Evolutionary conservation across 371 early-diverging fungal species (phyloP).

Genomic region (Batrachochytrium dendrobatidis): DNA sequence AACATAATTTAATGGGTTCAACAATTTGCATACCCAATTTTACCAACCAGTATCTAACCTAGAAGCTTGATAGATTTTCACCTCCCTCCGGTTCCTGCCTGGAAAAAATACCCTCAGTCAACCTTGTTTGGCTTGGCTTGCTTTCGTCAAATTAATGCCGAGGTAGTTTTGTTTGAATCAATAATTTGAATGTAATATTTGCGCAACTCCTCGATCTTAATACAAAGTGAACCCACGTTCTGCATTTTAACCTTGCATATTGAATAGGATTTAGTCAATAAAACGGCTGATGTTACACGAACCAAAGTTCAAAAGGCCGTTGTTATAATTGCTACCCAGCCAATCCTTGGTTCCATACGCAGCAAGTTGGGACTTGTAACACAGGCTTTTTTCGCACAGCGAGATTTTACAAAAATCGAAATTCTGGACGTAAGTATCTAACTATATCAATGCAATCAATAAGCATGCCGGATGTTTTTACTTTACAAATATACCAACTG

Average conservation of each 20-base stretch:
- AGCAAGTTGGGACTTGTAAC: slow-evolving; percentile 70
- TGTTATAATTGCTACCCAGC: slow-evolving; percentile 53
- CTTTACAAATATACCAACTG: not conserved
- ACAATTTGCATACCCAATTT: too few relatives aligned
- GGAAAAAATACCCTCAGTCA: slow-evolving; percentile 43
- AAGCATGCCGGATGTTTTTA: not conserved
- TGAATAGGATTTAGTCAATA: slow-evolving; percentile 54
- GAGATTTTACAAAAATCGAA: slow-evolving; percentile 68
- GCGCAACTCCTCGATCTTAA: not conserved
- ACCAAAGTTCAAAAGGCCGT: slow-evolving; percentile 79
- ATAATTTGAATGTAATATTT: not conserved
- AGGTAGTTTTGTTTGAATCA: slow-evolving; percentile 23
- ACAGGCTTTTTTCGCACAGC: slow-evolving; percentile 70
- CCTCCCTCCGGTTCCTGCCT: slow-evolving; percentile 64
- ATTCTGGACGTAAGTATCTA: slow-evolving; percentile 53
- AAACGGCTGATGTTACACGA: slow-evolving; percentile 70
- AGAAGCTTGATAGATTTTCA: slow-evolving; percentile 51
- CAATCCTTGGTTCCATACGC: slow-evolving; percentile 49
- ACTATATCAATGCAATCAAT: not conserved
- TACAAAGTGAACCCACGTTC: not conserved
- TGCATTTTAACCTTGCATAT: not conserved
- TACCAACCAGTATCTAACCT: too few relatives aligned
- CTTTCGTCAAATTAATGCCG: slow-evolving; percentile 64
- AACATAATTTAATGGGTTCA: not conserved
- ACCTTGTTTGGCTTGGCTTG: slow-evolving; percentile 81